Base-by-base conservation (phyloP, 2,329 filamentous ascomycete species). In the Sphaerulina populicola region DNA sequence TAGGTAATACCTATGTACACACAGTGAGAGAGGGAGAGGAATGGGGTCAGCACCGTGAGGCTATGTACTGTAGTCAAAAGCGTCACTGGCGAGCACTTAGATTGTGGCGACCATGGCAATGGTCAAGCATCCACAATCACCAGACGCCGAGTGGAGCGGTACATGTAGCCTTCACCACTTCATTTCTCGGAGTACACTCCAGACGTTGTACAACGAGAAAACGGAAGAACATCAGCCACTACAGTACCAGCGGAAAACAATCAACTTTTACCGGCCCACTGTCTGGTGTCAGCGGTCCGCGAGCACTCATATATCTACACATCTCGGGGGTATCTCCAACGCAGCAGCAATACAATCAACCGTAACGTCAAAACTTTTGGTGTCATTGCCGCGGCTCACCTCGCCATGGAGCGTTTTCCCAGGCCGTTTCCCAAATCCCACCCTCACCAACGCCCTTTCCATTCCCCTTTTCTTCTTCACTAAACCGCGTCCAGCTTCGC, bases 401-500 rank as follows among this genome's bases (percentile, higher is more conserved):
- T 11, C 31, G 31, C 31, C 6, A n/a, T n/a, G n/a, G n/a, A 35
- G 12, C 31, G 31, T 8, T n/a, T n/a, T 10, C 31, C 31, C 31
- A 6, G 31, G 10, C 31, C 31, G 12, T 35, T 39, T 6, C 37
- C 37, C 11, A 39, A 10, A 37, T 37, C 35, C 35, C 35, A 37
- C 5, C 23, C 23, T 7, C 23, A 27, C 6, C 23, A 27, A 35
- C 31, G 31, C 31, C 30, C 12, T 35, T 35, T 35, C 10, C 10
- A 39, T 39, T 12, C 37, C 37, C 37, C 45, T 21, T 42, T 48
- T 35, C 11, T 18, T 1, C 3, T 14, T 42, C 29, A 33, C 6
- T 42, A 12, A n/a, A 31, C 27, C 15, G 30, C 15, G 6, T 42
- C 42, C 43, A 31, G 10, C 47, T 50, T 51, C 44, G 47, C 49